Evolutionary conservation across 371 early-diverging fungal species (phyloP).

Genomic region (Blakeslea trispora): DNA sequence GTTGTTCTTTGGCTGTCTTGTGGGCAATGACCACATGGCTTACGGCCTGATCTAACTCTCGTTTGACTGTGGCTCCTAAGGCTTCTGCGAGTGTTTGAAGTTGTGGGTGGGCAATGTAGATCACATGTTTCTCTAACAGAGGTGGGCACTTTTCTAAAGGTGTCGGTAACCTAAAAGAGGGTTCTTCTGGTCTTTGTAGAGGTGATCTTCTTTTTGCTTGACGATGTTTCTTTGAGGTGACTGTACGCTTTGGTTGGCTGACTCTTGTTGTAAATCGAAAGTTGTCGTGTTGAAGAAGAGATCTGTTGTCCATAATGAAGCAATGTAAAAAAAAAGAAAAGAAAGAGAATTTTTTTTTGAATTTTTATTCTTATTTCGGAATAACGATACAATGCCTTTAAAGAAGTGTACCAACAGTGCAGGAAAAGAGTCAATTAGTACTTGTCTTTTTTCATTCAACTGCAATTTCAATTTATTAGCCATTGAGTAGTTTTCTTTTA

Average conservation of each 20-base stretch:
- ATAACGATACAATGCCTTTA: no score
- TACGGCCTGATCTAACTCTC: background rate
- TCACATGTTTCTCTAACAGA: background rate
- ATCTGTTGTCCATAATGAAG: background rate
- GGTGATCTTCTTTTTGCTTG: background rate
- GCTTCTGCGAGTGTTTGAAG: slow-evolving; percentile 2
- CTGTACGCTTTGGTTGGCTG: background rate
- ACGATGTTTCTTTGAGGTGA: background rate
- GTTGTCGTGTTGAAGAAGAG: background rate
- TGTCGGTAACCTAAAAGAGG: no score
- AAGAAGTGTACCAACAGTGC: background rate
- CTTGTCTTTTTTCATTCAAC: no score
- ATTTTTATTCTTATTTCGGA: no score
- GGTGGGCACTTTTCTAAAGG: no score
- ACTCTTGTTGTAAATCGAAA: background rate
- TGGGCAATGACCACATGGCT: slow-evolving; percentile 1
- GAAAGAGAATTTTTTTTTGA: no score
- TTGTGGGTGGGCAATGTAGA: background rate
- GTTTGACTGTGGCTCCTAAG: slow-evolving; percentile 1
- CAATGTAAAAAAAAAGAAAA: background rate
- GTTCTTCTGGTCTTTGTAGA: background rate
- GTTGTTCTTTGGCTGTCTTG: background rate
- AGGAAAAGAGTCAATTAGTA: no score
- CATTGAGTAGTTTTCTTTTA: no score
- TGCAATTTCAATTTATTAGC: no score